Evolutionary conservation across 2,329 filamentous ascomycete genomes (phyloP).

Genomic region (Diplocarpon rosae): DNA sequence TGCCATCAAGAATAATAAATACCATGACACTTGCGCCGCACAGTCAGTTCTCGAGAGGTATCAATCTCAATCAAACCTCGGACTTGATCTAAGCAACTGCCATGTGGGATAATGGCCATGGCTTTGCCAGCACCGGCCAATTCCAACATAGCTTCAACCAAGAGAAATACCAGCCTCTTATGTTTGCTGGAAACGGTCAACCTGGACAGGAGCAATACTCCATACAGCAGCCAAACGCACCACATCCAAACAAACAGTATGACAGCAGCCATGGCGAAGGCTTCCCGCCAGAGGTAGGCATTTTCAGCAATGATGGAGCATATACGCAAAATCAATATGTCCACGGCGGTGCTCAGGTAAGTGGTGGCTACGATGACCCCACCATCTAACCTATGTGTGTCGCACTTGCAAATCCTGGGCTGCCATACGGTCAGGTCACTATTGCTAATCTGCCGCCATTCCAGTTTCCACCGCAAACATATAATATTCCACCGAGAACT

Average conservation of each 20-base stretch:
- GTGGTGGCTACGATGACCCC: conserved; percentile 6
- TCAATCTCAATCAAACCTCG: too few relatives aligned
- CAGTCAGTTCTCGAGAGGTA: too few relatives aligned
- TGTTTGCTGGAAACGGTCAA: background rate
- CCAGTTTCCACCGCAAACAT: conserved; percentile 17
- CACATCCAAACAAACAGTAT: conserved; percentile 5
- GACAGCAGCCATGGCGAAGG: conserved; percentile 12
- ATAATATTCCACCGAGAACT: conserved; percentile 9
- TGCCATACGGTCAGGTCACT: background rate
- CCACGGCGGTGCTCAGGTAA: conserved; percentile 17
- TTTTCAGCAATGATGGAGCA: background rate
- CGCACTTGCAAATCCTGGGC: too few relatives aligned
- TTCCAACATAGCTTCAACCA: too few relatives aligned
- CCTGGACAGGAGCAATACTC: conserved; percentile 12
- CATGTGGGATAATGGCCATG: too few relatives aligned
- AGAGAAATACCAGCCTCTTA: too few relatives aligned
- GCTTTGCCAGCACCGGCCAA: too few relatives aligned
- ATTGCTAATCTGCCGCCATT: conserved; percentile 10
- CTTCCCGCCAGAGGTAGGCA: conserved; percentile 16
- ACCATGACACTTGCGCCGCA: too few relatives aligned
- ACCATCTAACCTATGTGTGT: too few relatives aligned
- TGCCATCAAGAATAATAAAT: too few relatives aligned
- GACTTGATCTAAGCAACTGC: too few relatives aligned
- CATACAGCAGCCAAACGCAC: conserved; percentile 10
- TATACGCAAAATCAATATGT: conserved; percentile 19